Conservation (phyloP, 2,329 filamentous ascomycete genomes). For the Capronia americana region DNA sequence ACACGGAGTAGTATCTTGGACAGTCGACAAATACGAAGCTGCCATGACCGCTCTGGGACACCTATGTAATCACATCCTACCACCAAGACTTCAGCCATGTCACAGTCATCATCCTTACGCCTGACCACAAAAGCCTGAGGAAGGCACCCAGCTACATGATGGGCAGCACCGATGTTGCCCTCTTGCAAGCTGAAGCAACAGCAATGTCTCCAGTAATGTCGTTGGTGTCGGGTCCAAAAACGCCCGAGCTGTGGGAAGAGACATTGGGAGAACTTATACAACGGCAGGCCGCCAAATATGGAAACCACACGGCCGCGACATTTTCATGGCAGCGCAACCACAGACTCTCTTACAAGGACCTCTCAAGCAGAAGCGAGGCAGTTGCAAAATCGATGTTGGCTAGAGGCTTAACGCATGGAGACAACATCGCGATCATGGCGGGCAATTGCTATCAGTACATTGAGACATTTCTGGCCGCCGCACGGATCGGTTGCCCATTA, state of each 20-base stretch:
- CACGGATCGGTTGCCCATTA: constrained; percentile 44
- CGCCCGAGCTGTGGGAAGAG: constrained; percentile 15
- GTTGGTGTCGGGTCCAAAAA: constrained; percentile 20
- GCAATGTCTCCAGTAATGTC: constrained; percentile 10
- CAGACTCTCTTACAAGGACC: constrained; percentile 70
- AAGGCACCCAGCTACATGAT: background rate
- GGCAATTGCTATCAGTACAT: constrained; percentile 36
- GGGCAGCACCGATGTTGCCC: background rate
- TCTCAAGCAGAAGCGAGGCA: constrained; percentile 61
- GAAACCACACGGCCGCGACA: constrained; percentile 54
- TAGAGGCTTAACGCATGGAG: constrained; percentile 28
- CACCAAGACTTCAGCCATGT: background rate
- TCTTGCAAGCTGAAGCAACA: background rate
- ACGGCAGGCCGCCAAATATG: constrained; percentile 49
- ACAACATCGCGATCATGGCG: constrained; percentile 31
- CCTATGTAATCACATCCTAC: background rate
- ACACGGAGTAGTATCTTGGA: background rate
- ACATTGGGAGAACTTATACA: constrained; percentile 54
- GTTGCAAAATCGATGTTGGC: constrained; percentile 32
- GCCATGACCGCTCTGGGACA: background rate
- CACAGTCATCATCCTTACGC: background rate
- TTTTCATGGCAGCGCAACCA: constrained; percentile 56
- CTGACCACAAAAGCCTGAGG: background rate
- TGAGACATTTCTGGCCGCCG: constrained; percentile 42
- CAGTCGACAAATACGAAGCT: background rate